Base-by-base conservation (phyloP, 1,284 basidiomycete genomes). In the Sporisorium scitamineum region DNA sequence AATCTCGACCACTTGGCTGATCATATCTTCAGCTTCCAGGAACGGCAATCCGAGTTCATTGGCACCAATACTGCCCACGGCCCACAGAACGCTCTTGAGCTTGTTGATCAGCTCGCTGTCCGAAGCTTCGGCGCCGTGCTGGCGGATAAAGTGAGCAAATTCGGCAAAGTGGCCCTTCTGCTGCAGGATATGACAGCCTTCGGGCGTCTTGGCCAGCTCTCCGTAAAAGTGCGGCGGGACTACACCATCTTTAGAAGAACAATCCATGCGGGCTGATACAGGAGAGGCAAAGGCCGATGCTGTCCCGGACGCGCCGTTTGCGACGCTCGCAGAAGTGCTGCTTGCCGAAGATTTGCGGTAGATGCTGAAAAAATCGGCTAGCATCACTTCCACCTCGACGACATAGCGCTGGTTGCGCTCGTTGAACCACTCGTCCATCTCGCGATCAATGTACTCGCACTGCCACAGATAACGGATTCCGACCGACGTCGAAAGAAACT, bases 161-260 rank as follows among this genome's bases (percentile, higher is more conserved):
- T 96, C 94, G 8, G 89, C 86, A 81, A 99, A 95, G 83, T 99
- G 94, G 0, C 94, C 94, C 79, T 93, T 94, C 68, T 95, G 93
- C 59, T 91, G 89, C 47, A 99, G 87, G 14, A 96, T 91, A 81
- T 93, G 92, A 85, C 95, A 96, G 0, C 97, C 97, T 59, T 95
- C 91, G 54, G 92, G 92, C 1, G 97, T 99, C 85, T 97, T 97
- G 48, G 94, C 92, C 88, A 99, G 93, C 85, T 98, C 95, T 24
- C 96, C 95, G 80, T 98, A 97, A 86, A 99, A 98, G 85, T 99
- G 96, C 5, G 93, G 91, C 1, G 97, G 97, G 1, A 94, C 92
- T 2, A 91, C 91, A 14, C 93, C 93, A 61, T 96, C 94, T 71
- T 68, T 59, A 14, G 64, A 20, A 24, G 62, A 18, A 24, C 53